phyloP scores from a whole-genome alignment of 805 yeast species.

The Schwanniomyces yamadae region DNA sequence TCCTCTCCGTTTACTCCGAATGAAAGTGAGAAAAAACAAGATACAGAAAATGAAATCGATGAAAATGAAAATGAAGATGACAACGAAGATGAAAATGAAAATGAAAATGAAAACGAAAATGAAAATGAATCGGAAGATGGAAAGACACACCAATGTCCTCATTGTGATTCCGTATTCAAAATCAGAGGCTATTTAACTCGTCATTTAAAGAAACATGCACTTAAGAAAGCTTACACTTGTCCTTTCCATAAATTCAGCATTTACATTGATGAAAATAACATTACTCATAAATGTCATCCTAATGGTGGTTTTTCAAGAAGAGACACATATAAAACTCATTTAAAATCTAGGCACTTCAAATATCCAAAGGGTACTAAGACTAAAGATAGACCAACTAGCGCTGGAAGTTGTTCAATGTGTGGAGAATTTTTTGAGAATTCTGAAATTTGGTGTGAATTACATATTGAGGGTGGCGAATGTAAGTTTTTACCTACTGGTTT shows the following conservation, averaged over 20 bases:
- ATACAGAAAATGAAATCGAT: slow-evolving; percentile 7
- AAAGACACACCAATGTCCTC: slow-evolving; percentile 42
- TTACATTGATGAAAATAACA: slow-evolving; percentile 38
- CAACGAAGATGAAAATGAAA: slow-evolving; percentile 13
- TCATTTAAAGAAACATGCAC: slow-evolving; percentile 52
- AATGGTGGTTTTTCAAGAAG: slow-evolving; percentile 60
- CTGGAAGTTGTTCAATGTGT: slow-evolving; percentile 57
- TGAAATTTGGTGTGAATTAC: slow-evolving; percentile 51
- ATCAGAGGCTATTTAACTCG: slow-evolving; percentile 56
- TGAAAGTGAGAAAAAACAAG: slow-evolving; percentile 7
- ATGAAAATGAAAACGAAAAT: slow-evolving; percentile 11
- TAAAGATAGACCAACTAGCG: slow-evolving; percentile 38
- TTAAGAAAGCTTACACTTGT: slow-evolving; percentile 52
- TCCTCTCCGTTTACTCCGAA: slow-evolving; percentile 26
- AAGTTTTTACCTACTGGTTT: slow-evolving; percentile 42
- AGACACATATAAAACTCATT: slow-evolving; percentile 59
- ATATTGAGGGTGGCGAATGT: slow-evolving; percentile 52
- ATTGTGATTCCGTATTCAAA: slow-evolving; percentile 49
- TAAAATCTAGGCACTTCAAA: slow-evolving; percentile 55
- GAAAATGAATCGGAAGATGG: slow-evolving; percentile 12
- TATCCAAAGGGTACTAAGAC: slow-evolving; percentile 57
- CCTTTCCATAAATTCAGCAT: slow-evolving; percentile 46
- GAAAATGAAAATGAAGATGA: slow-evolving; percentile 9
- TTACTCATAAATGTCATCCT: slow-evolving; percentile 51
- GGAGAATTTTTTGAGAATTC: slow-evolving; percentile 48